These are phyloP conservation scores for Backusella mclennaniae DNA, from an alignment of 192 early-diverging fungal genomes.

Conservation along the genomic window DNA sequence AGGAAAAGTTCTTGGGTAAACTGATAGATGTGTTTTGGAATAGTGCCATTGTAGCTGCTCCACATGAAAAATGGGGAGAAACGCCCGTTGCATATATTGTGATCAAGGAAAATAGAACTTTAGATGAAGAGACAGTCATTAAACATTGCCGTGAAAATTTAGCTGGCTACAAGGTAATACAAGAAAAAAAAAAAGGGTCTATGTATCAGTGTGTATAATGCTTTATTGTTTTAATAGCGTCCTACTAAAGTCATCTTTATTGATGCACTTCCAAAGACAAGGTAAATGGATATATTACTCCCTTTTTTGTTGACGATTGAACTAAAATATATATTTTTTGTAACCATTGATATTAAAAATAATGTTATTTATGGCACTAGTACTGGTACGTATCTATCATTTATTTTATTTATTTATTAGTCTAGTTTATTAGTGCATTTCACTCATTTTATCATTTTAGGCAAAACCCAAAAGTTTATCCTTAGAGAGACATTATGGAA, in stretches of 20 bases:
- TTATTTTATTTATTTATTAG: neutral
- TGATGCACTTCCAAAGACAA: constrained; percentile 17
- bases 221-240: constrained; percentile 10
- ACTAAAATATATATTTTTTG: neutral
- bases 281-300: neutral
- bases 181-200: neutral
- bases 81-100: constrained; percentile 56
- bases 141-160: constrained; percentile 39
- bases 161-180: constrained; percentile 54
- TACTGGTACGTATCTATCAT: constrained; percentile 2
- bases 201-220: neutral
- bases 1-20: too few relatives aligned
- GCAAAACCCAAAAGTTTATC: constrained; percentile 23
- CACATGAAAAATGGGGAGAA: constrained; percentile 61
- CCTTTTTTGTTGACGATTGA: neutral
- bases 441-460: constrained; percentile 2
- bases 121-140: constrained; percentile 31
- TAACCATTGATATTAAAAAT: neutral
- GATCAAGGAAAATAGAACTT: constrained; percentile 35
- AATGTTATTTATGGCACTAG: neutral
- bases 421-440: neutral
- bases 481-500: constrained; percentile 22
- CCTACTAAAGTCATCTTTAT: constrained; percentile 20
- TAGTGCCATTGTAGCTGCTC: constrained; percentile 53
- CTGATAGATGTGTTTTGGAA: neutral